These are phyloP conservation scores for Starmerella bombi DNA, from an alignment of 805 yeast species.

Conservation along the genomic window DNA sequence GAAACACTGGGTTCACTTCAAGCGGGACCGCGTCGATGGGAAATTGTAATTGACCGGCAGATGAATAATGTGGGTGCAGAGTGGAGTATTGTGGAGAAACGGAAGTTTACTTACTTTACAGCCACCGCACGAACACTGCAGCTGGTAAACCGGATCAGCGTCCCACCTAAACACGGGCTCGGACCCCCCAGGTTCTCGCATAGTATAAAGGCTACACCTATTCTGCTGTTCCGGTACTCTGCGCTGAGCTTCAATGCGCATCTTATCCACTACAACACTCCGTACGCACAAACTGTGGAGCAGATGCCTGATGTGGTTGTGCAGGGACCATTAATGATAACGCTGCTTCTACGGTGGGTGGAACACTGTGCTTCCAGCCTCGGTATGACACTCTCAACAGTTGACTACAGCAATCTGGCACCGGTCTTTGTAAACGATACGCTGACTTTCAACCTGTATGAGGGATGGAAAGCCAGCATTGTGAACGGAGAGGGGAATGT, in stretches of 20 bases:
- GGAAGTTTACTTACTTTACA: slow-evolving; percentile 52
- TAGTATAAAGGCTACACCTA: slow-evolving; percentile 30
- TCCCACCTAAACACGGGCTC: background rate
- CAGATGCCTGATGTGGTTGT: slow-evolving; percentile 48
- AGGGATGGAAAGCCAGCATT: background rate
- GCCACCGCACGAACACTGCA: background rate
- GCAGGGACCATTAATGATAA: slow-evolving; percentile 72
- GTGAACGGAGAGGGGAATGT: background rate
- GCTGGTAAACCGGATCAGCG: background rate
- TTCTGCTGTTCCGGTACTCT: slow-evolving; percentile 48
- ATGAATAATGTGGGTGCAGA: slow-evolving; percentile 26
- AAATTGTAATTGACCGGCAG: slow-evolving; percentile 44
- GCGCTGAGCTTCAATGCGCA: slow-evolving; percentile 75
- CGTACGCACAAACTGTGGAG: slow-evolving; percentile 43
- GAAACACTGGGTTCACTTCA: slow-evolving; percentile 36
- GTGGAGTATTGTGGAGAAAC: slow-evolving; percentile 35
- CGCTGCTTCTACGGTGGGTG: slow-evolving; percentile 45
- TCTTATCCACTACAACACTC: slow-evolving; percentile 58
- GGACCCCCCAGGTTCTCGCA: slow-evolving; percentile 14
- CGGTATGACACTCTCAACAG: slow-evolving; percentile 20
- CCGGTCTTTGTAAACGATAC: slow-evolving; percentile 38
- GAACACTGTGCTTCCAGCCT: slow-evolving; percentile 1
- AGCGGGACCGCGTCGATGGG: slow-evolving; percentile 15
- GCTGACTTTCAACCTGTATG: background rate
- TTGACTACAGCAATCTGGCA: slow-evolving; percentile 38